Base-by-base conservation (phyloP, 2,329 filamentous ascomycete species). In the Aspergillus fijiensis region DNA sequence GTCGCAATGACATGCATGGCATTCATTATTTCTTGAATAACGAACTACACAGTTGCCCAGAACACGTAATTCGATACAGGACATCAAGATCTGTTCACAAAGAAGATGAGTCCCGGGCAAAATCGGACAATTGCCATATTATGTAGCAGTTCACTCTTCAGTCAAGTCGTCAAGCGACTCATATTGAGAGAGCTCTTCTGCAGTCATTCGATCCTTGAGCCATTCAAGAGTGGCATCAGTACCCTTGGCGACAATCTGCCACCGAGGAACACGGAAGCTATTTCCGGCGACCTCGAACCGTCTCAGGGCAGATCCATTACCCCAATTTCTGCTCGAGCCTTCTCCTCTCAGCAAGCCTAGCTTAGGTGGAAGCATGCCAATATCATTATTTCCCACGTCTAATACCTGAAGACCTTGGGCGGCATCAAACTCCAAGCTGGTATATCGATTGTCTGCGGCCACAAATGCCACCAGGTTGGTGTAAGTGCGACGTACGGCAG, bases 311-410 rank as follows among this genome's bases (percentile, higher is more conserved):
- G 71, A 70, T 2, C 82, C 81, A 45, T 70, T 71, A 4, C 74
- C 72, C 69, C 72, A 73, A n/a, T 72, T 76, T 21, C 68, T 63
- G 19, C 69, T 67, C 16, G 69, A 71, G 10, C 75, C 73, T 27
- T 80, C 81, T 1, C 87, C 88, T 25, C 88, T 87, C 0, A 96
- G 80, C 12, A 96, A 79, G 0, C 94, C 94, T 11, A 98, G 82
- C 7, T 88, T 86, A 0, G 93, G 89, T 61, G 95, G 91, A 14
- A 98, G 79, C 51, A 86, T 85, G n/a, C 85, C 85, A 63, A 98
- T 91, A 54, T 94, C 89, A 70, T 98, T 98, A 74, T 92, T 93
- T 65, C 86, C 87, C 9, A 92, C 86, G 72, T 96, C 91, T 2
- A 96, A 85, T 5, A 89, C 84, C 64, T 86, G 86, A 59, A 97